Evolutionary conservation across 2,329 filamentous ascomycete genomes (phyloP), one percentile per base, ranked within the genome.

Genomic region (Ophiobolus disseminans): DNA sequence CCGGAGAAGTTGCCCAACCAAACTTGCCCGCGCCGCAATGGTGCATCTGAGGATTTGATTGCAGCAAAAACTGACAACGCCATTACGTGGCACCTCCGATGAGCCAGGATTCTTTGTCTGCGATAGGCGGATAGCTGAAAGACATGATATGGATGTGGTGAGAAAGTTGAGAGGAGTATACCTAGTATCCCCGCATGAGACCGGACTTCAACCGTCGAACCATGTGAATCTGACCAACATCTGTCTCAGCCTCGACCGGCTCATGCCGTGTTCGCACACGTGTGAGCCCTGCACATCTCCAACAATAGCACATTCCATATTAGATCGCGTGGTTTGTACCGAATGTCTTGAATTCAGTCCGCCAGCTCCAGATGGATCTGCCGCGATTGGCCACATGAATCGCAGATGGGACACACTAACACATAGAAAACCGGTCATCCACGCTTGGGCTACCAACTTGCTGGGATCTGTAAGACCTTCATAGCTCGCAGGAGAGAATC

Each of bases 361-460:
- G 41, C 32, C 32, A 19, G 25, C 36, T 19, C 11, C 23, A 17
- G 30, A 14, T 17, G 21, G 31, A 21, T 10, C n/a, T 14, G 20
- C 28, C 37, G 28, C 45, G 39, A 54, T 58, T 58, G 53, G 55
- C 40, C 30, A 34, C 4, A 37, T 10, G n/a, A 11, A 30, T 26
- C 43, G 37, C 35, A 23, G 38, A 41, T 39, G 48, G 23, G n/a
- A n/a, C 45, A 48, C 40, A 42, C 41, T 40, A 46, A 48, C 47
- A 26, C 43, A 37, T 40, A 39, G 37, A 48, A 46, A 39, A 45
- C 38, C 45, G 40, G 40, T 55, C 48, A 40, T 41, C 21, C 40
- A 43, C 32, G 38, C 26, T 32, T 55, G 40, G 43, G 43, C 44
- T 50, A 44, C 44, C 45, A 45, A 14, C 25, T 25, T 40, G 43